A percentile compares a stretch with the other conserved stretches of the same genome.
Conservation (phyloP, 441 rosid species). For the Melastoma candidum region DNA sequence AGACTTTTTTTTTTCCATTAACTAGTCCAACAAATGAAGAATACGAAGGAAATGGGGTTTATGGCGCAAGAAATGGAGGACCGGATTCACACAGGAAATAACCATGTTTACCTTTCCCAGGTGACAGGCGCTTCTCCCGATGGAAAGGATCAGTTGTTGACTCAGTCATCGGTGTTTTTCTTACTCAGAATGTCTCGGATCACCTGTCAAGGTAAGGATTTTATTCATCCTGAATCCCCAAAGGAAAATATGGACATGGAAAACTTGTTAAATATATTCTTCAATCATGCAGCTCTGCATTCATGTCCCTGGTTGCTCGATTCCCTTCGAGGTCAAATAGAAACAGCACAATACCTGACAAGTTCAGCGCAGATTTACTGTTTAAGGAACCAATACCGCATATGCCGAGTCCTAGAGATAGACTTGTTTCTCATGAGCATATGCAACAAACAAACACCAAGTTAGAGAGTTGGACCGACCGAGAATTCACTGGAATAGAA, state of each 20-base stretch:
- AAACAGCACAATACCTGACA: conserved; percentile 17
- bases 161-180: conserved; percentile 93
- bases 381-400: too few relatives aligned
- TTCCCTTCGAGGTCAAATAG: conserved; percentile 55
- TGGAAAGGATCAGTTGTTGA: conserved; percentile 99
- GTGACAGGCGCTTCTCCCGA: conserved; percentile 90
- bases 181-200: conserved; percentile 96
- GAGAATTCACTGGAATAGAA: too few relatives aligned
- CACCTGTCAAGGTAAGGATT: conserved; percentile 85
- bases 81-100: too few relatives aligned
- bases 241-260: too few relatives aligned
- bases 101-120: conserved; percentile 26
- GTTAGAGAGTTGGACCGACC: too few relatives aligned
- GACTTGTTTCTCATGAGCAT: too few relatives aligned
- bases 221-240: not conserved
- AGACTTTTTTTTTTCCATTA: too few relatives aligned
- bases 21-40: too few relatives aligned
- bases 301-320: conserved; percentile 77
- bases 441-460: too few relatives aligned
- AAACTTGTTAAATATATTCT: conserved; percentile 4
- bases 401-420: too few relatives aligned
- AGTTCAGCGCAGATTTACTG: not conserved
- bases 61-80: too few relatives aligned
- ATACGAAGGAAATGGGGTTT: too few relatives aligned
- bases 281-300: conserved; percentile 73